Evolutionary conservation across 164 flowering plant species (phyloP).

Genomic region (Echeveria elegans): DNA sequence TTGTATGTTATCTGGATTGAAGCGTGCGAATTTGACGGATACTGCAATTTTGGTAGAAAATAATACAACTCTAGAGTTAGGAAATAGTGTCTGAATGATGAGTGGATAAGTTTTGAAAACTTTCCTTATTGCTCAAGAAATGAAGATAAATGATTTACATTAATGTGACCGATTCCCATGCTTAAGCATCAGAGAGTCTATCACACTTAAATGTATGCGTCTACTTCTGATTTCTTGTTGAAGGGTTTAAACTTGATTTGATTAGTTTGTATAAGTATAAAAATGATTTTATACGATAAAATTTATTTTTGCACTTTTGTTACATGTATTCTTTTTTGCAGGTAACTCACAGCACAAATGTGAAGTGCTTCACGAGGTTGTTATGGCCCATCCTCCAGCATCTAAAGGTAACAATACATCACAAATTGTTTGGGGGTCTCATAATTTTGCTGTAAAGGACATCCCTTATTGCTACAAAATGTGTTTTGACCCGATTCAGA

Average conservation of each 20-base stretch:
- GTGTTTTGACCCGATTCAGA: background rate
- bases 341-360: constrained; percentile 22
- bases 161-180: too few species aligned
- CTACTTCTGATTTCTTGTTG: background rate
- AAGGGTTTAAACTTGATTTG: background rate
- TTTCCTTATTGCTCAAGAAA: too few species aligned
- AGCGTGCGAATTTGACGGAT: too few species aligned
- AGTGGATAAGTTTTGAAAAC: too few species aligned
- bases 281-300: background rate
- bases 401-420: constrained; percentile 21
- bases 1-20: too few species aligned
- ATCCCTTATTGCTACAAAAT: background rate
- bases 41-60: too few species aligned
- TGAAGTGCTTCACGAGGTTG: constrained; percentile 9
- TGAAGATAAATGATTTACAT: too few species aligned
- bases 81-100: too few species aligned
- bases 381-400: constrained; percentile 14
- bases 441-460: background rate
- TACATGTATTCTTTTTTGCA: constrained; percentile 21
- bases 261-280: background rate
- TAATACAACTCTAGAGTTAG: too few species aligned
- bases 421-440: background rate
- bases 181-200: too few species aligned
- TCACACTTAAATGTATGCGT: too few species aligned
- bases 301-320: background rate